Percentiles rank a stretch among this genome's conserved stretches.
Conservation (phyloP, 208 protist species). For the Trypanosomatidae sp. region DNA sequence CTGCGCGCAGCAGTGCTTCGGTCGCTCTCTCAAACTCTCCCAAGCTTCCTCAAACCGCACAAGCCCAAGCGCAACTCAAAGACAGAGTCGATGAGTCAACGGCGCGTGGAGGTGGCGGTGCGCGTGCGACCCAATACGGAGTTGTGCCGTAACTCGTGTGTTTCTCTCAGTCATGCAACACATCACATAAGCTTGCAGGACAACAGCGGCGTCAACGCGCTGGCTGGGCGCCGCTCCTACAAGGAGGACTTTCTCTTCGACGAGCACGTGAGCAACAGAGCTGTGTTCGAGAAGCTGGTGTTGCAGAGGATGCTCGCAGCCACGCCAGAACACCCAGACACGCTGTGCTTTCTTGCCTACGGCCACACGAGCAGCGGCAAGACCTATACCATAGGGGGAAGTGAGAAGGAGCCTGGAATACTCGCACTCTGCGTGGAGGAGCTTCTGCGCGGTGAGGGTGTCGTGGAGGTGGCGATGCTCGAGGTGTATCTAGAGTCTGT, state of each 20-base stretch:
- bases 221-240: conserved; percentile 28
- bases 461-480: conserved; percentile 84
- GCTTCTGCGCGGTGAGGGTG: conserved; percentile 68
- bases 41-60: neutral
- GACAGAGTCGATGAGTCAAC: conserved; percentile 21
- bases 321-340: conserved; percentile 61
- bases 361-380: conserved; percentile 91
- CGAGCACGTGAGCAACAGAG: conserved; percentile 43
- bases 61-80: neutral
- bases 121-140: conserved; percentile 48
- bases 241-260: conserved; percentile 43
- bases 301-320: conserved; percentile 51
- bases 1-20: neutral
- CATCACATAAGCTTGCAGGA: conserved; percentile 28
- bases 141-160: conserved; percentile 27
- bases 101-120: conserved; percentile 69
- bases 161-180: conserved; percentile 28
- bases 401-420: conserved; percentile 59
- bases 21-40: neutral
- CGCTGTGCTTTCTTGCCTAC: conserved; percentile 87
- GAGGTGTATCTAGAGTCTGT: conserved; percentile 86
- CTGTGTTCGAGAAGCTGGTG: conserved; percentile 69
- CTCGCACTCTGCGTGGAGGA: conserved; percentile 68
- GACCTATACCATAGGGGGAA: conserved; percentile 84
- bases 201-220: conserved; percentile 7